phyloP scores from a whole-genome alignment of 352 stramenopile genomes.

The Globisporangium barbulae region DNA sequence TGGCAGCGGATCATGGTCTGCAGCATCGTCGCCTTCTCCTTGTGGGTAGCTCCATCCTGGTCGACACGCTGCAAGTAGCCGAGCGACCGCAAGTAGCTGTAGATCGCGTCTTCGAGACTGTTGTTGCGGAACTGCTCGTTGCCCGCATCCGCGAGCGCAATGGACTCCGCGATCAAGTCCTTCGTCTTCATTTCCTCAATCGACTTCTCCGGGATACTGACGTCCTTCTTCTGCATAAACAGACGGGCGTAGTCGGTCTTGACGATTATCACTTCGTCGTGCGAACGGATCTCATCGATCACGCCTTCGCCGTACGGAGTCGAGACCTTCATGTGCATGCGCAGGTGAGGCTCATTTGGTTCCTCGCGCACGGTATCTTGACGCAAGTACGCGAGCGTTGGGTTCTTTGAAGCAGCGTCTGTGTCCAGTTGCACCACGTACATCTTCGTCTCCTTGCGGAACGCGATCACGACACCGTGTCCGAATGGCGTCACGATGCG shows the following conservation, averaged over 20 bases:
- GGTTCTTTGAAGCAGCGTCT: conserved; percentile 48
- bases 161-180: conserved; percentile 64
- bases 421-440: conserved; percentile 80
- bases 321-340: conserved; percentile 76
- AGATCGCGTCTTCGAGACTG: conserved; percentile 63
- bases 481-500: conserved; percentile 75
- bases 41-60: conserved; percentile 74
- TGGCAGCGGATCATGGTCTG: conserved; percentile 89
- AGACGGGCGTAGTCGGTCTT: conserved; percentile 59
- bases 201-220: conserved; percentile 58
- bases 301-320: conserved; percentile 70
- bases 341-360: conserved; percentile 51
- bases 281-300: conserved; percentile 62
- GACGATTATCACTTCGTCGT: conserved; percentile 68
- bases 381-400: conserved; percentile 67
- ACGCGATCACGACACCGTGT: conserved; percentile 64
- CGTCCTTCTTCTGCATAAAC: conserved; percentile 82
- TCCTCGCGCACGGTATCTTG: conserved; percentile 69
- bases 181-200: conserved; percentile 77
- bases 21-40: conserved; percentile 83
- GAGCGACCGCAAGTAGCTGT: conserved; percentile 70
- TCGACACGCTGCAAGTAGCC: conserved; percentile 74
- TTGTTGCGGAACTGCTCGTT: conserved; percentile 69
- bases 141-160: conserved; percentile 60
- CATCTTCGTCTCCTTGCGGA: conserved; percentile 69